Base-by-base conservation (phyloP, 1,284 basidiomycete species). In the Pseudozyma pruni region DNA sequence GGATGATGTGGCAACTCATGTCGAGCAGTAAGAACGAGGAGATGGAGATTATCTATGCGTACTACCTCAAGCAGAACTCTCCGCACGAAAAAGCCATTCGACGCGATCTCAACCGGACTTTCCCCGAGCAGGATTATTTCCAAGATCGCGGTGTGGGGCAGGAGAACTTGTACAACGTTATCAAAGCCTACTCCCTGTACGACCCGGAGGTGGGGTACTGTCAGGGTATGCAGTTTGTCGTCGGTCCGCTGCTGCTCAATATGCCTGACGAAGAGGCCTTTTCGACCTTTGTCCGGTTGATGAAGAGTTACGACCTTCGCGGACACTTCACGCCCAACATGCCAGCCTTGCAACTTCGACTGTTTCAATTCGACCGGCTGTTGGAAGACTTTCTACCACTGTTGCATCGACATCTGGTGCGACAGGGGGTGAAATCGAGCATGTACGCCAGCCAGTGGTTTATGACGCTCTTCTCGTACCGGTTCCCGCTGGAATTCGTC, bases 1-100 rank as follows among this genome's bases (percentile, higher is more conserved):
- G 94, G 20, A 94, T 97, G 89, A 90, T 96, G 84, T 98, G 95
- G 95, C 95, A 98, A 83, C 87, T 98, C 82, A 97, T 98, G 94
- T 93, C 60, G 46, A 52, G 92, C 91, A 25, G 92, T 92, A 7
- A 99, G 84, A 93, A 97, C 75, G 85, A 87, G 8, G 90, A 90
- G 72, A 86, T 98, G 20, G 96, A 98, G 83, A 86, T 87, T 59
- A 88, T 89, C 16, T 99, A 98, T 84, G 85, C 94, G 40, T 86
- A 64, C 38, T 85, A 97, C 20, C 83, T 98, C 49, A 95, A 93
- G 82, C 90, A 92, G 75, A 85, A 87, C 0, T 94, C 91, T 71
- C 83, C 89, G 11, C 93, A 98, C 75, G 96, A 98, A 81, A 98
- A 98, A 81, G 88, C 93, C 3, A 98, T 98, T 52, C 87, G 88